phyloP scores from a whole-genome alignment of 2,329 filamentous ascomycete genomes.

The Peltaster fructicola region DNA sequence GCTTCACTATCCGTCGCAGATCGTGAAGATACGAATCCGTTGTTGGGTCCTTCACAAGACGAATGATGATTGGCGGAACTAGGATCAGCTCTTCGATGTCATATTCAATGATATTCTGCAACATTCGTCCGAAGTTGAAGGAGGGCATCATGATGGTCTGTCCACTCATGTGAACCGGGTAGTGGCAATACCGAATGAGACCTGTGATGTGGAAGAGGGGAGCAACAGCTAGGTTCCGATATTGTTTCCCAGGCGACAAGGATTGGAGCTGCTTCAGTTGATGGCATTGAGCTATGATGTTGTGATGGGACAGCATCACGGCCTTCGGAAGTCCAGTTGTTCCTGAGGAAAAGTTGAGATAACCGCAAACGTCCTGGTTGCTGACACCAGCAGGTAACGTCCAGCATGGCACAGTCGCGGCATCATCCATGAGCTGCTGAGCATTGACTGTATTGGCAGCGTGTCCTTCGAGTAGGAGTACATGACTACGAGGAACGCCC shows the following conservation, averaged over 20 bases:
- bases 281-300: conserved; percentile 41
- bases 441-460: too few relatives aligned
- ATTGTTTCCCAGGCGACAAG: conserved; percentile 30
- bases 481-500: conserved; percentile 29
- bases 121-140: conserved; percentile 42
- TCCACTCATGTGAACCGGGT: conserved; percentile 43
- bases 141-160: conserved; percentile 43
- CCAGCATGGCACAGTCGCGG: conserved; percentile 27
- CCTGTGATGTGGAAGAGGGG: conserved; percentile 46
- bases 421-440: too few relatives aligned
- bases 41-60: conserved; percentile 37
- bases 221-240: conserved; percentile 35
- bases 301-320: conserved; percentile 32
- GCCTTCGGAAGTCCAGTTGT: conserved; percentile 31
- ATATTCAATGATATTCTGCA: conserved; percentile 32
- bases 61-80: conserved; percentile 43
- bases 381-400: conserved; percentile 31
- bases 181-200: conserved; percentile 42
- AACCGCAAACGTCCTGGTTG: conserved; percentile 31
- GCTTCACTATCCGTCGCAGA: conserved; percentile 25
- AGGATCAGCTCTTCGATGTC: conserved; percentile 37
- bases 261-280: conserved; percentile 32
- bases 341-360: conserved; percentile 30
- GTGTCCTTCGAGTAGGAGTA: conserved; percentile 38
- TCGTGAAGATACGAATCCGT: conserved; percentile 37